A percentile compares a stretch with the other conserved stretches of the same genome.
Evolutionary conservation across 2,329 filamentous ascomycete species (phyloP).

Genomic region (Stagonosporopsis chrysanthemi): DNA sequence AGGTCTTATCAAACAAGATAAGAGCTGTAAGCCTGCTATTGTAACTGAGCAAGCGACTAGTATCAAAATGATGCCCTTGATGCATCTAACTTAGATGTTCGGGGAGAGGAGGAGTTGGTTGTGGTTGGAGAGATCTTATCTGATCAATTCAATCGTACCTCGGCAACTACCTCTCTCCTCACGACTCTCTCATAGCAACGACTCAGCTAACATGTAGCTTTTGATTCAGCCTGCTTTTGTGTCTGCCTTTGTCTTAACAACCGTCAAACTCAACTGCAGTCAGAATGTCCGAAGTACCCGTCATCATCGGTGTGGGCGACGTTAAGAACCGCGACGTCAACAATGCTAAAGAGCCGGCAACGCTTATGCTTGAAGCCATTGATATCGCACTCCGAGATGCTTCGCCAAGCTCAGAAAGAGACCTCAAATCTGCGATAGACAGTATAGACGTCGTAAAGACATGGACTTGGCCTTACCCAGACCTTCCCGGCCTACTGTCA

Average conservation of each 20-base stretch:
- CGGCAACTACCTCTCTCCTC: slow-evolving; percentile 17
- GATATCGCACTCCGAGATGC: slow-evolving; percentile 61
- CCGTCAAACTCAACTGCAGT: too few species aligned
- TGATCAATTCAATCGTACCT: slow-evolving; percentile 17
- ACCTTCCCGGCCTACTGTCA: slow-evolving; percentile 64
- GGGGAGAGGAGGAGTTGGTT: not conserved
- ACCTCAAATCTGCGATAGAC: slow-evolving; percentile 60
- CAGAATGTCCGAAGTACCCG: slow-evolving; percentile 48
- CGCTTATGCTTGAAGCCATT: slow-evolving; percentile 66
- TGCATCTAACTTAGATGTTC: not conserved
- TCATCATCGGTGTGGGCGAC: slow-evolving; percentile 70
- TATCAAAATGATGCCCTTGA: not conserved
- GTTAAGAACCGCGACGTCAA: slow-evolving; percentile 64
- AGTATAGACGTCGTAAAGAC: slow-evolving; percentile 67
- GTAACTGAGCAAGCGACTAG: too few species aligned
- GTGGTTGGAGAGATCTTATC: slow-evolving; percentile 7
- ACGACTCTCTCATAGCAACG: slow-evolving; percentile 9
- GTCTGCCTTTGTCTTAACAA: not conserved
- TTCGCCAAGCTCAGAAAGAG: slow-evolving; percentile 37
- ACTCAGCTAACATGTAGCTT: slow-evolving; percentile 5
- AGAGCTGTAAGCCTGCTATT: not conserved
- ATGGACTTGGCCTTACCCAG: slow-evolving; percentile 72
- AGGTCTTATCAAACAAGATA: not conserved
- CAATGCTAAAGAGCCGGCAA: slow-evolving; percentile 63
- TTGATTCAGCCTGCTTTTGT: not conserved